Evolutionary conservation across 2,329 filamentous ascomycete genomes (phyloP).

Genomic region (Claviceps maximensis): DNA sequence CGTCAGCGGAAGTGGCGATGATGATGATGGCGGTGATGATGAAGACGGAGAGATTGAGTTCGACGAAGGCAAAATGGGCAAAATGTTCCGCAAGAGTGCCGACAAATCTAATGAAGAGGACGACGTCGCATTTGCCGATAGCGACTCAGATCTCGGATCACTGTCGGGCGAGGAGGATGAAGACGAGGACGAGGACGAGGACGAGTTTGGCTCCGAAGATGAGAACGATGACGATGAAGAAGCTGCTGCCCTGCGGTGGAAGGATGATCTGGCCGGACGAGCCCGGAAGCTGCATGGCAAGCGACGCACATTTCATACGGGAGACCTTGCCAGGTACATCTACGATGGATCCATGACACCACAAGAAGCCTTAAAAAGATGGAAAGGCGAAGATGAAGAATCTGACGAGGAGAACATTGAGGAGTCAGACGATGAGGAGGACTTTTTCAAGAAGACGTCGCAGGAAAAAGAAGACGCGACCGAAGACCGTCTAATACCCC

Average conservation of each 20-base stretch:
- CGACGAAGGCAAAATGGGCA: constrained; percentile 45
- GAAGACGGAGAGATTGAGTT: constrained; percentile 44
- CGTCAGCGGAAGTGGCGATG: constrained; percentile 39
- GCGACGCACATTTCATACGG: constrained; percentile 60
- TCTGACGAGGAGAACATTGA: constrained; percentile 46
- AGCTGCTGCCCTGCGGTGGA: constrained; percentile 68
- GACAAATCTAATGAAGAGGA: constrained; percentile 44
- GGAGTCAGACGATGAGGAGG: constrained; percentile 37
- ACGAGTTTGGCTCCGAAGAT: constrained; percentile 24
- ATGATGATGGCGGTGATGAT: constrained; percentile 32
- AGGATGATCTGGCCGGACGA: constrained; percentile 67
- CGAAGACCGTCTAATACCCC: constrained; percentile 69
- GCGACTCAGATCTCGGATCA: constrained; percentile 90
- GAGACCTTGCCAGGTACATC: constrained; percentile 74
- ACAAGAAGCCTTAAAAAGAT: constrained; percentile 61
- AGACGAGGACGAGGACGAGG: constrained; percentile 28
- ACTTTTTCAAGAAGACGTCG: constrained; percentile 52
- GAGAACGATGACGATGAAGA: constrained; percentile 52
- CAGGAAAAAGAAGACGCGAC: constrained; percentile 55
- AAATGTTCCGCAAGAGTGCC: constrained; percentile 40
- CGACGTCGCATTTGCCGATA: constrained; percentile 85
- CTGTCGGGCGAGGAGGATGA: constrained; percentile 46
- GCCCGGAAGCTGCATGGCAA: constrained; percentile 59
- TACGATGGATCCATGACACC: constrained; percentile 74
- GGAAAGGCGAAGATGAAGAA: constrained; percentile 55